Percentiles rank a stretch among this genome's conserved stretches.
Evolutionary conservation across 2,329 filamentous ascomycete genomes (phyloP).

Genomic region (Teratosphaeria pseudoeucalypti): DNA sequence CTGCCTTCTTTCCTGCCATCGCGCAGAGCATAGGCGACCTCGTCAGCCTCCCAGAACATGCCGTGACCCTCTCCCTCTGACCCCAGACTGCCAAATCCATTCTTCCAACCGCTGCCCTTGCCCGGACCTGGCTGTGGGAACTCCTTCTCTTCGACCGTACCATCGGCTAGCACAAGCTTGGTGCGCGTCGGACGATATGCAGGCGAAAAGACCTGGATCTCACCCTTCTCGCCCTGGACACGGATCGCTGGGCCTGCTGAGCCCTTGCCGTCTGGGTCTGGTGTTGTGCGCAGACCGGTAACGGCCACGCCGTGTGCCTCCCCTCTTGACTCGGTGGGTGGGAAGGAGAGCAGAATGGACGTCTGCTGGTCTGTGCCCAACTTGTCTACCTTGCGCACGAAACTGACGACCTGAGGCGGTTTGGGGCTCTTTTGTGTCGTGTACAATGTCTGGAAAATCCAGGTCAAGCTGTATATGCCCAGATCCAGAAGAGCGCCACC

Average conservation of each 20-base stretch:
- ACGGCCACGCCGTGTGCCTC: slow-evolving; percentile 56
- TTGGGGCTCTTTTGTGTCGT: slow-evolving; percentile 62
- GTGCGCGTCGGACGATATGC: slow-evolving; percentile 54
- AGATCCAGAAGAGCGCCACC: slow-evolving; percentile 76
- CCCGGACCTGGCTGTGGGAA: slow-evolving; percentile 37
- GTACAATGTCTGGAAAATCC: slow-evolving; percentile 84
- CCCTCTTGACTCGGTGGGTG: slow-evolving; percentile 40
- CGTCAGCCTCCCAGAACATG: slow-evolving; percentile 85
- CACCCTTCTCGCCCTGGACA: slow-evolving; percentile 70
- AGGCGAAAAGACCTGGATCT: slow-evolving; percentile 68
- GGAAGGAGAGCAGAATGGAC: slow-evolving; percentile 69
- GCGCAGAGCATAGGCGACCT: slow-evolving; percentile 61
- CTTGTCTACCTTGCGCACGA: slow-evolving; percentile 56
- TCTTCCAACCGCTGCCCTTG: slow-evolving; percentile 37
- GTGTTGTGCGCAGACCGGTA: slow-evolving; percentile 52
- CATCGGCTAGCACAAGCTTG: slow-evolving; percentile 29
- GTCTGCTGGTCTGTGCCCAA: slow-evolving; percentile 71
- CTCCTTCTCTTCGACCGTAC: slow-evolving; percentile 38
- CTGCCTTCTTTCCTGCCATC: slow-evolving; percentile 70
- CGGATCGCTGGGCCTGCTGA: slow-evolving; percentile 58
- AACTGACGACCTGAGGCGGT: slow-evolving; percentile 55
- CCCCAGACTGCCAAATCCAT: slow-evolving; percentile 33
- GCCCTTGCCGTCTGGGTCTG: slow-evolving; percentile 51
- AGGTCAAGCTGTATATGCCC: slow-evolving; percentile 80
- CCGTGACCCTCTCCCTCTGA: slow-evolving; percentile 58